Base-by-base conservation (phyloP, 352 stramenopile species). In the Saprolegnia diclina region DNA sequence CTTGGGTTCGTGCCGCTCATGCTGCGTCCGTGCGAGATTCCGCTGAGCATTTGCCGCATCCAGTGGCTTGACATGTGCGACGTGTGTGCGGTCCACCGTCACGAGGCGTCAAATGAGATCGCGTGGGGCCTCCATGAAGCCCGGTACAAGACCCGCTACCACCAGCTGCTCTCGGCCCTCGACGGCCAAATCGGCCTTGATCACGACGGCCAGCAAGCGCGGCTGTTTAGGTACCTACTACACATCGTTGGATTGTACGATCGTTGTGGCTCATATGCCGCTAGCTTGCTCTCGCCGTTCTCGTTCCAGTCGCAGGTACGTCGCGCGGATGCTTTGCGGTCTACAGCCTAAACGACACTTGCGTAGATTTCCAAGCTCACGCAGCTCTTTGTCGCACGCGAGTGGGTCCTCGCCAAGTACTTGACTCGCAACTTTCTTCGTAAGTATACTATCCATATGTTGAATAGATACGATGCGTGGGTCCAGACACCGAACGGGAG, bases 1-100 rank as follows among this genome's bases (percentile, higher is more conserved):
- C 70, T 90, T 14, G 79, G 80, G 0, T 90, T 91, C 56, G 81
- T 89, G 37, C 83, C 83, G 16, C 72, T 91, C 19, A 83, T 91
- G 64, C 80, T 91, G 35, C 80, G 83, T 14, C 76, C 77, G 44
- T 89, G 81, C 38, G 83, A 91, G 73, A 91, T 91, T 65, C 83
- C 83, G 24, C 73, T 91, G 14, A 90, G 81, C 10, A 91, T 91
- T 65, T 91, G 83, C 56, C 83, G 83, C 53, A 91, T 91, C 62
- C 83, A 91, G 65, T 91, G 83, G 83, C 79, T 91, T 21, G 83
- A 91, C 62, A 82, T 91, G 74, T 82, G 79, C 4, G 81, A 89
- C 59, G 57, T 66, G 40, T 54, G 57, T 32, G 48, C 57, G 2
- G 48, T 66, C 5, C 42, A 48, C 42, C 42, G 42, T 7, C 42